A percentile compares a stretch with the other conserved stretches of the same genome.
Conservation (phyloP, 345 rosid genomes). For the Gossypium australe region DNA sequence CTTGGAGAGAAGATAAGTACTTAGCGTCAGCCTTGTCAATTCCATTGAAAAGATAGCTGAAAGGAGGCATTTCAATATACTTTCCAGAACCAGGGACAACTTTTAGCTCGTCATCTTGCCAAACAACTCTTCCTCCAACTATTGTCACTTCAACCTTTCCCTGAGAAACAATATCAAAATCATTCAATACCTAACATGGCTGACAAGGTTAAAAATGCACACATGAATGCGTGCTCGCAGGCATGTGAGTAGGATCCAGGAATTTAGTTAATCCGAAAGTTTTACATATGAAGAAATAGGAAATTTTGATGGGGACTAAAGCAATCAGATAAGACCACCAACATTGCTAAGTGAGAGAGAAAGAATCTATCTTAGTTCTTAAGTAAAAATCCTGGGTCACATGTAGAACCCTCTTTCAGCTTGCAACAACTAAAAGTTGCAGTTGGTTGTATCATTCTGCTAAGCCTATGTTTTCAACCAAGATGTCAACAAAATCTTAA, state of each 20-base stretch:
- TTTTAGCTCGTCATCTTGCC: conserved; percentile 74
- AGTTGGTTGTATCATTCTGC: neutral
- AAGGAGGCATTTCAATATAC: conserved; percentile 72
- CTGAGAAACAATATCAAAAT: conserved; percentile 30
- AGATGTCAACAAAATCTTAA: neutral
- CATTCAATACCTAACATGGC: neutral
- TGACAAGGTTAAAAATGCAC: neutral
- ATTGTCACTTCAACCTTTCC: conserved; percentile 96
- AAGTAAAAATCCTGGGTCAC: no score
- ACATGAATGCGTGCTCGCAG: neutral
- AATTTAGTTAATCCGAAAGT: neutral
- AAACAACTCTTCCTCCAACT: conserved; percentile 75
- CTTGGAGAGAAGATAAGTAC: conserved; percentile 64
- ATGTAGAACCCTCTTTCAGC: neutral
- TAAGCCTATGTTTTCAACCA: neutral
- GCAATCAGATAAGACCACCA: neutral
- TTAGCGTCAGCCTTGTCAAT: conserved; percentile 70
- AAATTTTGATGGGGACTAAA: neutral
- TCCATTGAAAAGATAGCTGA: conserved; percentile 71
- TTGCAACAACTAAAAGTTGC: neutral
- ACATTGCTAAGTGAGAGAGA: neutral
- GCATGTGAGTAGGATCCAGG: no score
- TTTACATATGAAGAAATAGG: neutral
- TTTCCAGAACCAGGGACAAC: conserved; percentile 69
- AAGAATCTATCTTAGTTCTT: neutral